phyloP scores from a whole-genome alignment of 176 grass and related monocot genomes.

The Raddia guianensis region DNA sequence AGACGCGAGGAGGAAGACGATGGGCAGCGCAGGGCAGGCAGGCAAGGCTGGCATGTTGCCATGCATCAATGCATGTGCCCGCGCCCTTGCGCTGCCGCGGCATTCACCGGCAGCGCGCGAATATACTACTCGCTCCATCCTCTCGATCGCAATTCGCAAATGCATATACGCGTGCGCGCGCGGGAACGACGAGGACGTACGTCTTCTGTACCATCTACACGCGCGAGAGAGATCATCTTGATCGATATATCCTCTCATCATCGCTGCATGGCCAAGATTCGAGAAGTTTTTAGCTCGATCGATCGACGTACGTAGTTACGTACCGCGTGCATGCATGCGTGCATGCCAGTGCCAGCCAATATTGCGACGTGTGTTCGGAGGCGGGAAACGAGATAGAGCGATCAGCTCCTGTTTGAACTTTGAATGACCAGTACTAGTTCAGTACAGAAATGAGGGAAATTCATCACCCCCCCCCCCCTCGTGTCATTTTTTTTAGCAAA shows the following conservation, averaged over 20 bases:
- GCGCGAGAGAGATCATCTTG: neutral
- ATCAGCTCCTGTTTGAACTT: neutral
- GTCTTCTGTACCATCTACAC: neutral
- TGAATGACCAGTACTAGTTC: neutral
- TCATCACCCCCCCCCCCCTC: neutral
- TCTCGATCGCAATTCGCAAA: no score
- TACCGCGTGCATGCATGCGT: no score
- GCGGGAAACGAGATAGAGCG: neutral
- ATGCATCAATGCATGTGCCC: conserved; percentile 47
- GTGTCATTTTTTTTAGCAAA: no score
- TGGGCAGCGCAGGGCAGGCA: neutral
- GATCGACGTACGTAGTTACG: no score
- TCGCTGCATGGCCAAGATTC: neutral
- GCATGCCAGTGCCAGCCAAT: no score
- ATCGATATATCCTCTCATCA: no score
- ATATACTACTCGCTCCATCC: neutral
- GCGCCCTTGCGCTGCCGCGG: conserved; percentile 8
- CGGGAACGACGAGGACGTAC: no score
- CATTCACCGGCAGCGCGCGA: conserved; percentile 5
- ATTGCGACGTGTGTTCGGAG: neutral
- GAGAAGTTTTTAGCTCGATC: neutral
- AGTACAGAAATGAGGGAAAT: conserved; percentile 6
- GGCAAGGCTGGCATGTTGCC: conserved; percentile 29
- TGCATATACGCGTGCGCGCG: neutral
- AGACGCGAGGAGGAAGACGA: neutral